Base-by-base conservation (phyloP, 495 filamentous ascomycete species). In the Hypoxylon rickii region DNA sequence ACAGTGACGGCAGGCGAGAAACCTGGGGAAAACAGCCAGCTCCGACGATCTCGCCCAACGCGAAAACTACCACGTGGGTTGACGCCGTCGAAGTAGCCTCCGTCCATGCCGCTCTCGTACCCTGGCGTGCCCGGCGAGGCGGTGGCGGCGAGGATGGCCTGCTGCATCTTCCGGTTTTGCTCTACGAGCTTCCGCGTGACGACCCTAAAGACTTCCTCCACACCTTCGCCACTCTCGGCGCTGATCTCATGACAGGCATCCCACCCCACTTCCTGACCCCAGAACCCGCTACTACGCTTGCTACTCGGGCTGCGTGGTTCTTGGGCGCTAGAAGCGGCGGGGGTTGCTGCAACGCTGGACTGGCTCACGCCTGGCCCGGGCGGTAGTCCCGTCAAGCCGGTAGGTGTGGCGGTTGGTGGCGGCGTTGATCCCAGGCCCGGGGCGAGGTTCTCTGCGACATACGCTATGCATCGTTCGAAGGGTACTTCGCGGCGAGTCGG, bases 181-280 rank as follows among this genome's bases (percentile, higher is more conserved):
- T 97, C 93, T 22, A 98, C 93, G 49, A 98, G 78, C 72, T 96
- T 96, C 64, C 94, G 76, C 31, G 93, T 91, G 32, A 97, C 94
- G 13, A 97, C 93, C 0, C 92, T 82, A 61, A 98, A 98, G 0
- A 98, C 93, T 75, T 98, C 94, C 44, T 98, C 94, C 8, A 98
- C 90, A 2, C 93, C 93, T 76, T 97, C 93, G 13, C 94, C 94
- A 66, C 89, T 89, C 77, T 92, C 89, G 17, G 93, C 92, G 63
- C 86, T 90, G 62, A 98, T 93, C 75, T 98, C 93, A 72, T 97
- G 93, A 64, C 93, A 97, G 57, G 89, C 93, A 65, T 96, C 92
- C 92, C 92, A 96, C 8, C 90, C 90, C 6, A 89, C 86, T 62
- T 96, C 91, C 64, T 94, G 89, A 1, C 88, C 89, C 91, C 91